Evolutionary conservation across 352 stramenopile genomes (phyloP), one percentile per base, ranked within the genome.

Genomic region (Pythium sukuiense): DNA sequence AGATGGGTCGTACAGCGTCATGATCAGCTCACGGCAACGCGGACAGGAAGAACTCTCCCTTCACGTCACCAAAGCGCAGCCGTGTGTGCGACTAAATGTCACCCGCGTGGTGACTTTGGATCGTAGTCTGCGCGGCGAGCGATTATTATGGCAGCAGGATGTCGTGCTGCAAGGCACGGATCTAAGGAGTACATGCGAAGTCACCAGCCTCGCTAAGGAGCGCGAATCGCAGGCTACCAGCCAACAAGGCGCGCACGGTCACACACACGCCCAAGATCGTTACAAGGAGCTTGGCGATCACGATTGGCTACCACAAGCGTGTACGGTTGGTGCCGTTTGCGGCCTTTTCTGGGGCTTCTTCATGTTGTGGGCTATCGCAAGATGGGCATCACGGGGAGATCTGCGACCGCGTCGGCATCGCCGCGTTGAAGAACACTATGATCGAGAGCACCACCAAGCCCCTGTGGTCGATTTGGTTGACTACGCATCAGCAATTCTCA

Each of bases 1-100:
- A 20, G 56, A 70, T 39, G 63, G 63, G 41, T 65, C 63, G 37
- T 70, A 54, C 57, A 70, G 63, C 33, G 12, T 65, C 20, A 43
- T 61, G 29, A 7, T 70, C 20, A 50, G 50, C 0, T 65, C 49
- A n/a, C 61, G 56, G 26, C 55, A 56, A 6, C 49, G 13, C 4
- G 18, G 8, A 43, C 12, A 55, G 1, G 6, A 56, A 2, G n/a
- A 39, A 0, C 2, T 49, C 0, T 6, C 37, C 3, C 46, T 70
- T 1, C 56, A 35, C 55, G 57, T 70, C 7, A 35, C 61, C 24
- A 61, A 55, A 18, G 20, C 27, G 27, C 14, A 30, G 16, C 39
- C 56, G 30, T 70, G 63, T 27, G 26, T 57, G 26, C 32, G 48
- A 29, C 24, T 41, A 33, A 65, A 70, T n/a, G 63, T 20, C 8